Conservation (phyloP, 805 yeast genomes). For the Sungouiella thailandica region DNA sequence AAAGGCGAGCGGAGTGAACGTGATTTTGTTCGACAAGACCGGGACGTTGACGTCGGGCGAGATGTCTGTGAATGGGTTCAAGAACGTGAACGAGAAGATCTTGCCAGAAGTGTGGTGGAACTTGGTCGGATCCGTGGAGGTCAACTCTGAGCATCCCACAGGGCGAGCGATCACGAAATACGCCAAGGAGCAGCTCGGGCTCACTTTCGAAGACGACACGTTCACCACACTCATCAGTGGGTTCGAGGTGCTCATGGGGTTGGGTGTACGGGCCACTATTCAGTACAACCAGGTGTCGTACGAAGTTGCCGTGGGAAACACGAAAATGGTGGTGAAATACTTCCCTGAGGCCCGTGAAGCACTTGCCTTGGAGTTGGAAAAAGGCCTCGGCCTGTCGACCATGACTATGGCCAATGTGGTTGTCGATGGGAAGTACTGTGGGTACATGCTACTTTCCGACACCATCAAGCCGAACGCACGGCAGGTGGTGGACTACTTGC, state of each 20-base stretch:
- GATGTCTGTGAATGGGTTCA: constrained; percentile 41
- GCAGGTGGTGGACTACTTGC: constrained; percentile 53
- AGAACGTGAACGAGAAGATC: constrained; percentile 3
- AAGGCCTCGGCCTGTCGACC: constrained; percentile 16
- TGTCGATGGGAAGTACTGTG: constrained; percentile 54
- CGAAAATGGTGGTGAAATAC: constrained; percentile 30
- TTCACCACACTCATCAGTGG: constrained; percentile 27
- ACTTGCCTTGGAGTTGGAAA: constrained; percentile 8
- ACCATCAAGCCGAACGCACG: constrained; percentile 60
- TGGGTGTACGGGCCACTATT: constrained; percentile 40
- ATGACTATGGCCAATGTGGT: constrained; percentile 53
- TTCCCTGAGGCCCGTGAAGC: constrained; percentile 10
- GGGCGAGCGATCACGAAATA: constrained; percentile 61
- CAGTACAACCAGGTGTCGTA: constrained; percentile 5
- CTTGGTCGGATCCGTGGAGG: constrained; percentile 55
- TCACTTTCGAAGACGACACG: constrained; percentile 26
- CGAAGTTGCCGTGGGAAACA: constrained; percentile 46
- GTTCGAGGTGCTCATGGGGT: constrained; percentile 38
- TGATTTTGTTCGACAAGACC: constrained; percentile 86
- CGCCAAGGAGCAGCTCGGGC: constrained; percentile 22
- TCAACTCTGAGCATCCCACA: constrained; percentile 80
- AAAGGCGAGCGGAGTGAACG: constrained; percentile 55
- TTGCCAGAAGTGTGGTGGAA: constrained; percentile 42
- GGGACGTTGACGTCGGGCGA: constrained; percentile 90
- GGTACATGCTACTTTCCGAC: constrained; percentile 66